Base-by-base conservation (phyloP, 352 stramenopile genomes). In the Globisporangium orthogonon region DNA sequence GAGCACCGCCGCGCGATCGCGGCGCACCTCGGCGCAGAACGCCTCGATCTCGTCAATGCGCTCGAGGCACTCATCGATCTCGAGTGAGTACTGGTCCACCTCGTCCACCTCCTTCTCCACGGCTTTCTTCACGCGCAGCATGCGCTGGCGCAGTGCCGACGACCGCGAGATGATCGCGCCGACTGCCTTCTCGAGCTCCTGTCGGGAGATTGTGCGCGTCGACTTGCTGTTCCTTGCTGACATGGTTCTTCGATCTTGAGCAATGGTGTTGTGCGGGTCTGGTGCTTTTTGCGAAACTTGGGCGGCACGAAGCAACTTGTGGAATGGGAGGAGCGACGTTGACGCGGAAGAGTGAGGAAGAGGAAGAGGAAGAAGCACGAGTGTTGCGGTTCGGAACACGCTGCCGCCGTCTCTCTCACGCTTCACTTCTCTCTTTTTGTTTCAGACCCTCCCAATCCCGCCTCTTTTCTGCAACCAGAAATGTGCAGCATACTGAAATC, bases 161-260 rank as follows among this genome's bases (percentile, higher is more conserved):
- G 57, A 63, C n/a, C 57, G 57, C 57, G 57, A 63, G 43, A 63
- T 63, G 50, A 63, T 63, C 31, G 57, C 49, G 28, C 57, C 57
- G 18, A 63, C 57, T 3, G 57, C 57, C 30, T 63, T 63, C 50
- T 63, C 57, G 31, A 63, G 50, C 50, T 63, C 57, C 33, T 56
- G 57, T 31, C 57, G 57, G 15, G 57, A 63, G 50, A 63, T 63
- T 41, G 57, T 63, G 50, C 57, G 57, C 31, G 43, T 52, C 31
- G n/a, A 30, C 41, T 57, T 62, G 49, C 49, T 53, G 40, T 31
- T 37, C 2, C 48, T 11, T 29, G 46, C 10, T 18, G 56, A 40
- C 49, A 57, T 50, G 18, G 49, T 62, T 1, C 15, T 33, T 17
- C 15, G 4, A 17, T 28, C 23, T 23, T 50, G 29, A 3, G 29